These are phyloP conservation scores for Candida dajiaensis DNA, from an alignment of 805 yeast genomes.

Conservation along the genomic window DNA sequence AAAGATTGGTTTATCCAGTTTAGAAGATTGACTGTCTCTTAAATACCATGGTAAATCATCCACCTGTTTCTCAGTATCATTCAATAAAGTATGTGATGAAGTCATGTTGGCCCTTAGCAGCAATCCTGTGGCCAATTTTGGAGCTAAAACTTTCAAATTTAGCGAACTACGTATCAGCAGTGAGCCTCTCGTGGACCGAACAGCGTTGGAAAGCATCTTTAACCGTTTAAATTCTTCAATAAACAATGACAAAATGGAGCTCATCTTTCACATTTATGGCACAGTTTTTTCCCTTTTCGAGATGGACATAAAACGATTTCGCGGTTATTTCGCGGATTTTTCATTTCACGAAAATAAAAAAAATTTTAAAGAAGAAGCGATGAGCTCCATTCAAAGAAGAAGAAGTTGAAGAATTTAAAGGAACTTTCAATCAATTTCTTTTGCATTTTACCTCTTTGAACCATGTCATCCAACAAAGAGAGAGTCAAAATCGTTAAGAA, in stretches of 20 bases:
- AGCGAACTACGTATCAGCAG: neutral
- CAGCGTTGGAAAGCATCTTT: neutral
- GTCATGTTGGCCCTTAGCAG: neutral
- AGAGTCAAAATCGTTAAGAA: conserved; percentile 60
- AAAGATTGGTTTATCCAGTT: conserved; percentile 28
- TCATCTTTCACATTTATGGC: neutral
- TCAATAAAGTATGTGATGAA: neutral
- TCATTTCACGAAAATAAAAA: neutral
- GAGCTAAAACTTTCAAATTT: neutral
- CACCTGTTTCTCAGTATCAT: neutral
- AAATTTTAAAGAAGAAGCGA: neutral
- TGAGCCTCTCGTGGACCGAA: neutral
- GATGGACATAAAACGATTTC: neutral
- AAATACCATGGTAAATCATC: conserved; percentile 54
- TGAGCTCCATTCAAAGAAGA: neutral
- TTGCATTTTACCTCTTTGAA: neutral
- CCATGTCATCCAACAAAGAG: conserved; percentile 70
- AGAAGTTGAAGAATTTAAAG: neutral
- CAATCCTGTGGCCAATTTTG: neutral
- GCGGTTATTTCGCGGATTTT: neutral
- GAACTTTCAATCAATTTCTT: neutral
- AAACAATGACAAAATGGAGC: too few species aligned
- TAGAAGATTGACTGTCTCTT: conserved; percentile 35
- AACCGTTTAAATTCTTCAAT: neutral
- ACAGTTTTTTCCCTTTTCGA: neutral